Base-by-base conservation (phyloP, 2,329 filamentous ascomycete species). In the Fusarium tupiense region DNA sequence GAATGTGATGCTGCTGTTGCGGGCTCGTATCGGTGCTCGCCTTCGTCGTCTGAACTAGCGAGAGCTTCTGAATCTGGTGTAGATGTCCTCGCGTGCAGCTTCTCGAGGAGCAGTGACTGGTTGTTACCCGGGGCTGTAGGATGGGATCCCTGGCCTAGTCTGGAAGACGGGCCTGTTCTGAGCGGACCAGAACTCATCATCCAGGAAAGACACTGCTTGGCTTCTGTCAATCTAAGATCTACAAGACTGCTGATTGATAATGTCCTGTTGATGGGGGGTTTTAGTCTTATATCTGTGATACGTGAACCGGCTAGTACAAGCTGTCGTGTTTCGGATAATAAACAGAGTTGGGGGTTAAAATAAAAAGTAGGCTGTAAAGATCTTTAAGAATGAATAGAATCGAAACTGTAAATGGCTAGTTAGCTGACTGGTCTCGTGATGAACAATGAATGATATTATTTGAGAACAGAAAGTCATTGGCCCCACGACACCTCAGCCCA, bases 61-160 rank as follows among this genome's bases (percentile, higher is more conserved):
- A 98, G 86, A 59, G 94, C 96, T 81, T 98, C 96, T 8, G 95
- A 98, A 81, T 98, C 96, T 29, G 96, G 96, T 3, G 96, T 98
- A 13, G 94, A 95, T 61, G 93, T 93, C 77, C 95, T 91, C 64
- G 91, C 88, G 78, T 93, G 93, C 57, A 92, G 87, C 81, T 95
- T 96, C 58, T 96, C 94, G 40, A 94, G 87, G 54, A 94, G 84
- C 44, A 92, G 85, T 44, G 90, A 90, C 67, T 92, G 90, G 77
- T 87, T 92, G 76, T 84, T 90, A 29, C 89, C 85, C 61, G 88
- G 82, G 72, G 86, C 82, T 70, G 83, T 76, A 75, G 86, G 77
- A 79, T 85, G 83, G 71, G 81, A 81, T 66, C 83, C 83, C 78
- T 86, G 85, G 78, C 84, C 88, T 69, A 86, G 83, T 83, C 90